These are phyloP conservation scores for Camellia oleifera DNA, from an alignment of 179 eudicot genomes.

Conservation along the genomic window DNA sequence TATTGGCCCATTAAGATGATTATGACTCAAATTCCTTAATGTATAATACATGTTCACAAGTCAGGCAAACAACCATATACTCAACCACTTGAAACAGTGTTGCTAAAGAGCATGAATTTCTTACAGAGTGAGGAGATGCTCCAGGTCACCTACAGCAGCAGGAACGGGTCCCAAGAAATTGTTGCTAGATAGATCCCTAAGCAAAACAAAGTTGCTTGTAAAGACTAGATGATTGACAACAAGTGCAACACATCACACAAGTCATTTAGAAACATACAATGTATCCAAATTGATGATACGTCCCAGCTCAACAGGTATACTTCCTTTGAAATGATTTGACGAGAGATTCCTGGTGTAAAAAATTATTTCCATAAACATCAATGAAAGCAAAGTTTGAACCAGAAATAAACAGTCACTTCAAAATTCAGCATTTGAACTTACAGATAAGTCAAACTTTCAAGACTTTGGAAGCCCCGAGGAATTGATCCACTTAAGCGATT, in stretches of 20 bases:
- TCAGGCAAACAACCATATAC: not conserved
- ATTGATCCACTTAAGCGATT: constrained; percentile 55
- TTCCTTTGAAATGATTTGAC: constrained; percentile 50
- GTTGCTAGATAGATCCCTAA: constrained; percentile 53
- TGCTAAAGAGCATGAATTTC: not conserved
- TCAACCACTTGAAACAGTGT: not conserved
- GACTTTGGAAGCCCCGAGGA: constrained; percentile 48
- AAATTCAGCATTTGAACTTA: constrained; percentile 27
- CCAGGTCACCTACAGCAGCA: constrained; percentile 43
- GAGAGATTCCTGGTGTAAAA: constrained; percentile 48
- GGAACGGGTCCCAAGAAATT: constrained; percentile 47
- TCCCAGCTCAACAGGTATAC: constrained; percentile 57
- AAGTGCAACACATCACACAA: not conserved
- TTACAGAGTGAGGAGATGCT: constrained; percentile 58
- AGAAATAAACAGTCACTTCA: not conserved
- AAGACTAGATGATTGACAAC: not conserved
- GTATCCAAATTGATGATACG: constrained; percentile 58
- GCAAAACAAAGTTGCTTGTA: not conserved
- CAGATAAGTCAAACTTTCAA: constrained; percentile 68
- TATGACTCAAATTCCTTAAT: constrained; percentile 51
- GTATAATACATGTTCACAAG: not conserved
- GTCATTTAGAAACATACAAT: constrained; percentile 28
- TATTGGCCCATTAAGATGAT: constrained; percentile 42
- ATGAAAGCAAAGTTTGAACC: not conserved
- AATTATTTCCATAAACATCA: not conserved